Conservation (phyloP, 2,329 filamentous ascomycete genomes). For the Xenosphaeropsis pyriputrescens region DNA sequence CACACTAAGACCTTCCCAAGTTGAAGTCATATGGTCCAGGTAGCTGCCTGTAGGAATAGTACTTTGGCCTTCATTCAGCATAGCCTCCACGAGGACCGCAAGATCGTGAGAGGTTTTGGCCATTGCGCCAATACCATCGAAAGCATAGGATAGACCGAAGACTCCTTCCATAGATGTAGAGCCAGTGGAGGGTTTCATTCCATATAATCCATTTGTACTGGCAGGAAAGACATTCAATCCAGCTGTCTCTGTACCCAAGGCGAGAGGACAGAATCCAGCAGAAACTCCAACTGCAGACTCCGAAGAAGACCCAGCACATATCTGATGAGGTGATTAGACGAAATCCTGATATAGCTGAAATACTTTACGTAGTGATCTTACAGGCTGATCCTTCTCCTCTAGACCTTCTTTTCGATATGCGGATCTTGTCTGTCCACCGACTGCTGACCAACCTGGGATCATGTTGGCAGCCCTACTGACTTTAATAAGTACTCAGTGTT, state of each 20-base stretch:
- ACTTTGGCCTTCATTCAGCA: conserved; percentile 2
- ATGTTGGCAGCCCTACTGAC: conserved; percentile 1
- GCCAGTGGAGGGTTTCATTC: conserved; percentile 50
- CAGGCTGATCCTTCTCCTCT: conserved; percentile 23
- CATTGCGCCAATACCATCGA: conserved; percentile 12
- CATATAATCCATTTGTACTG: conserved; percentile 42
- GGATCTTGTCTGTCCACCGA: conserved; percentile 15
- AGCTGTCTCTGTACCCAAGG: conserved; percentile 46
- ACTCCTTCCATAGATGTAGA: conserved; percentile 44
- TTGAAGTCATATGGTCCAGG: background rate
- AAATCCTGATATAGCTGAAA: too few relatives aligned
- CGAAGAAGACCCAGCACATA: conserved; percentile 34
- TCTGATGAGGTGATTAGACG: conserved; percentile 19
- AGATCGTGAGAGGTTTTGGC: conserved; percentile 9
- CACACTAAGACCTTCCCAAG: conserved; percentile 5
- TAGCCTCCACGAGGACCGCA: conserved; percentile 4
- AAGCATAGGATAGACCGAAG: conserved; percentile 24
- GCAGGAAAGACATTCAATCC: conserved; percentile 46
- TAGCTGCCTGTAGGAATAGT: conserved; percentile 1
- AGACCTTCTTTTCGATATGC: conserved; percentile 8
- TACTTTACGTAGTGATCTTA: conserved; percentile 41
- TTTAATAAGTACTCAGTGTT: too few relatives aligned
- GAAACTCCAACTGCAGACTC: conserved; percentile 42
- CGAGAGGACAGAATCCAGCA: conserved; percentile 11
- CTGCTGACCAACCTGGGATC: conserved; percentile 11